phyloP scores from a whole-genome alignment of 352 stramenopile species.

The Pythium folliculosum region DNA sequence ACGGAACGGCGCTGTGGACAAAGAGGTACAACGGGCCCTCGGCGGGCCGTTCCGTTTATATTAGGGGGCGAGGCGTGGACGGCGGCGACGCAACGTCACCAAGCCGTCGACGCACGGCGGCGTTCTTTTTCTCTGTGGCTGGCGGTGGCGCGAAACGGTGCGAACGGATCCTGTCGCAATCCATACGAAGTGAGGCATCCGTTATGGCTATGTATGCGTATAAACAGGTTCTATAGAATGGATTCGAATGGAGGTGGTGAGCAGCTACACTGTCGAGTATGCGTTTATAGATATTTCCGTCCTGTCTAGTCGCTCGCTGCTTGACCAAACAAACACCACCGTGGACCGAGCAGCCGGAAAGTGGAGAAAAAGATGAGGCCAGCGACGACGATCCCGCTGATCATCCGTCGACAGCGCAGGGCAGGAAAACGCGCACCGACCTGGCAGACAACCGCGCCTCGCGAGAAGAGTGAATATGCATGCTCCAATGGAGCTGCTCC shows the following conservation, averaged over 20 bases:
- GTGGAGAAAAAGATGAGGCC: constrained; percentile 1
- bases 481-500: not conserved
- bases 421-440: not conserved
- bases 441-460: no score
- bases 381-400: not conserved
- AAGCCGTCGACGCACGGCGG: constrained; percentile 1
- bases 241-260: not conserved
- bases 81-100: not conserved
- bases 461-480: no score
- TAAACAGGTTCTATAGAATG: not conserved
- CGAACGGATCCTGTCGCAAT: constrained; percentile 2
- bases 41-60: not conserved
- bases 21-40: not conserved
- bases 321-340: constrained; percentile 9
- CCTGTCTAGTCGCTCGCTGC: constrained; percentile 1
- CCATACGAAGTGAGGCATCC: not conserved
- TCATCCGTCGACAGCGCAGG: not conserved
- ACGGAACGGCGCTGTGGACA: not conserved
- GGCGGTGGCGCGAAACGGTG: constrained; percentile 5
- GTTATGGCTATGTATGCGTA: not conserved
- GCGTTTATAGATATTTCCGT: not conserved
- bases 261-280: not conserved
- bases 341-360: not conserved
- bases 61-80: not conserved
- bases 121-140: constrained; percentile 19